Evolutionary conservation across 306 rosid genomes (phyloP), one percentile per base, ranked within the genome.

Genomic region (Elaeagnus macrophylla): DNA sequence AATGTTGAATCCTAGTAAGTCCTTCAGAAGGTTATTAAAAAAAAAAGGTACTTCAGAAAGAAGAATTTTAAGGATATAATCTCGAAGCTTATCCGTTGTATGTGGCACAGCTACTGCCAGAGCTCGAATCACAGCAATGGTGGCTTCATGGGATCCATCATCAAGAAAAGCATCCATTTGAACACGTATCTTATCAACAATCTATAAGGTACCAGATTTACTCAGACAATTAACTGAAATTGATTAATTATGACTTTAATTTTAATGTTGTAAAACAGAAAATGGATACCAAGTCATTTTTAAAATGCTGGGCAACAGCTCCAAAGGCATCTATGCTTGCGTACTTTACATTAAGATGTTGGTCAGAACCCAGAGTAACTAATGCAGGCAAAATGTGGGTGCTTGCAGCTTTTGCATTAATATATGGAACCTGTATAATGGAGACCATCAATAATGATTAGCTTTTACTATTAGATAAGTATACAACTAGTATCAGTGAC

Each of bases 121-220:
- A 6, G 99, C 94, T 63, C 85, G 96, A 66, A 93, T 77, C 53
- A 87, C 99, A 62, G 95, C 94, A 66, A 87, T 52, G 25, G 95
- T 71, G 58, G 94, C 96, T 83, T 87, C 99, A 63, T 87, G 99
- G 51, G 96, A 87, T 60, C 99, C 96, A 77, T 91, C 96, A 63
- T 91, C 99, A 61, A 91, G 95, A 67, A 91, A 91, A 60, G 99
- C 99, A 79, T 91, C 99, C 96, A 91, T 82, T 79, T 91, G 96
- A 69, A 91, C 86, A 41, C 93, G 88, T 78, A 91, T 84, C 82
- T 91, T 91, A 65, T 91, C 99, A 58, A 91, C 94, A 80, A 91
- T 87, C 99, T 87, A 68, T 58, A 59, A 66, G 54, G 57, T 48
- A 12, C 11, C 12, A 44, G 51, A 70, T 66, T 35, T 56, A 49